Conservation (phyloP, 1,284 basidiomycete species). For the Apiotrichum mycotoxinovorans region DNA sequence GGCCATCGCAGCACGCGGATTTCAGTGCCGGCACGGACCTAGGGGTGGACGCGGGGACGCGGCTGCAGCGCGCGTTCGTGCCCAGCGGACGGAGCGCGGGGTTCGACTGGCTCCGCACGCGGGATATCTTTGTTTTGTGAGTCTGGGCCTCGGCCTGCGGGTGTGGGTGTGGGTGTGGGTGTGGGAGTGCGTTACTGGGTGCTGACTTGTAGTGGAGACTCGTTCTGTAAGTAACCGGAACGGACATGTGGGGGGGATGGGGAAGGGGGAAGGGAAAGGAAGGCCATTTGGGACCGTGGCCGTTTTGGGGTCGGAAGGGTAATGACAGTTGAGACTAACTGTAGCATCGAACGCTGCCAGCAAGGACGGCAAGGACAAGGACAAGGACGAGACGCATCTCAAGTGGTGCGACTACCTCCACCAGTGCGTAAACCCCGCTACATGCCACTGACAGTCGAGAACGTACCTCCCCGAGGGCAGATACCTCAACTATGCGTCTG, state of each 20-base stretch:
- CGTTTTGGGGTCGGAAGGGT: no score
- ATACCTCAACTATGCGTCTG: constrained; percentile 23
- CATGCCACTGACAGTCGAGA: neutral
- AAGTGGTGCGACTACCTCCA: constrained; percentile 28
- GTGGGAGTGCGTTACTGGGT: no score
- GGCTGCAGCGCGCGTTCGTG: neutral
- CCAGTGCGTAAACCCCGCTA: constrained; percentile 7
- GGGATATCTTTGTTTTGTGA: constrained; percentile 26
- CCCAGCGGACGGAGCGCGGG: neutral
- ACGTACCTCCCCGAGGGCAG: constrained; percentile 12
- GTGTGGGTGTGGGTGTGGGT: no score
- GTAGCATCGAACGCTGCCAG: constrained; percentile 37
- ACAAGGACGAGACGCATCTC: constrained; percentile 49
- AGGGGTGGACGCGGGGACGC: no score
- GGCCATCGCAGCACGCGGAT: no score
- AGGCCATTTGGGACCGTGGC: neutral
- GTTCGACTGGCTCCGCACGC: constrained; percentile 26
- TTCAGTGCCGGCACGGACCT: no score
- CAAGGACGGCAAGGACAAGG: constrained; percentile 47
- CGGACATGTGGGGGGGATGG: no score
- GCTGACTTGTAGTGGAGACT: constrained; percentile 20
- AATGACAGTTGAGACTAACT: no score
- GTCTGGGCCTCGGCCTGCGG: neutral
- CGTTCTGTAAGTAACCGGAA: constrained; percentile 18
- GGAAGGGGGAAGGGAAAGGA: no score